Evolutionary conservation across 2,329 filamentous ascomycete genomes (phyloP).

Genomic region (Neofusicoccum ribis): DNA sequence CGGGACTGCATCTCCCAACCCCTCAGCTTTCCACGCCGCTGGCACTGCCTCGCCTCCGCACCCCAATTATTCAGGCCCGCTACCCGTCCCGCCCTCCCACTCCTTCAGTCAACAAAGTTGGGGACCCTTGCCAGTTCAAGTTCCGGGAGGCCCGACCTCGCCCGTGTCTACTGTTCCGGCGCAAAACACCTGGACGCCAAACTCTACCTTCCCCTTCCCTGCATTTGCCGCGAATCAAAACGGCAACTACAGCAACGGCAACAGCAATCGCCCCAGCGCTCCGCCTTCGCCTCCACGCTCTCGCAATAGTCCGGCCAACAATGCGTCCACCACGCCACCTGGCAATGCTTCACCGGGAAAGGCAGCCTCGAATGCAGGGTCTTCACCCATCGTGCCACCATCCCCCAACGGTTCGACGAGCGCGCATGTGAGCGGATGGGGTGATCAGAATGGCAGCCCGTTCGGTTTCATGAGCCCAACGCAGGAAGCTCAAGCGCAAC

Average conservation of each 20-base stretch:
- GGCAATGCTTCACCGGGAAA: neutral
- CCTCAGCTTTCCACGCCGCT: neutral
- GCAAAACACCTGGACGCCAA: neutral
- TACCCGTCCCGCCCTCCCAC: neutral
- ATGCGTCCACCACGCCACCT: neutral
- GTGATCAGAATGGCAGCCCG: neutral
- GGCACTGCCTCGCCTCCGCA: neutral
- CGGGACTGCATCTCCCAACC: neutral
- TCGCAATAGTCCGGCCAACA: neutral
- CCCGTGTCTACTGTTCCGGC: neutral
- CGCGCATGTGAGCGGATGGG: neutral
- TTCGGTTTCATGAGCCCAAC: slow-evolving; percentile 3
- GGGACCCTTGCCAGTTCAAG: neutral
- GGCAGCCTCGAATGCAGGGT: neutral
- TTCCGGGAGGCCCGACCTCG: neutral
- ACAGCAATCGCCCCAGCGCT: slow-evolving; percentile 1
- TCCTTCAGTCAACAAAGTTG: slow-evolving; percentile 2
- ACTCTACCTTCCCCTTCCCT: slow-evolving; percentile 1
- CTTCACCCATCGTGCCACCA: neutral
- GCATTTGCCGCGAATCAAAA: neutral
- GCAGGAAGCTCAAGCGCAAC: slow-evolving; percentile 7
- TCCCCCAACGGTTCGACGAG: neutral
- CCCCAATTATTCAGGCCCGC: slow-evolving; percentile 5
- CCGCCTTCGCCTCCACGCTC: neutral
- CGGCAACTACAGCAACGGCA: neutral